Conservation (phyloP, 805 yeast species). For the Pichia thaimueangensis region DNA sequence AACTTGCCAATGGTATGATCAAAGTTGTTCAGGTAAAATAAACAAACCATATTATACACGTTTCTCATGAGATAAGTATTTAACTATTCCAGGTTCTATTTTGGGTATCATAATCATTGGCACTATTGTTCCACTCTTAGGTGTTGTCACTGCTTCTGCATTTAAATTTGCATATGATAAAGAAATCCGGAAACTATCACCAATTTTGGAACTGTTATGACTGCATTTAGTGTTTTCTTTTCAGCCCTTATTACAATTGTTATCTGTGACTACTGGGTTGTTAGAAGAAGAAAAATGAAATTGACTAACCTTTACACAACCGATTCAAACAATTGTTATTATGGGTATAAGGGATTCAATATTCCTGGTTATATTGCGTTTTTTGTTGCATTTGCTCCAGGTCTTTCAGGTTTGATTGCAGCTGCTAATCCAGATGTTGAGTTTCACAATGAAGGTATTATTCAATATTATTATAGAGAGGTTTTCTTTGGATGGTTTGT, state of each 20-base stretch:
- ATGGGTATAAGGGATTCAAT: conserved; percentile 30
- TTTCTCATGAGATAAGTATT: conserved; percentile 14
- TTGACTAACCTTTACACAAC: conserved; percentile 12
- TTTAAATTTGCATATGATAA: conserved; percentile 28
- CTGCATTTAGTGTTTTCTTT: conserved; percentile 30
- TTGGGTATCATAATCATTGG: conserved; percentile 35
- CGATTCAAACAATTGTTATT: conserved; percentile 17
- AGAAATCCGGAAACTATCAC: conserved; percentile 40
- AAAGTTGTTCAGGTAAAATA: conserved; percentile 21
- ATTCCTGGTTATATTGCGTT: conserved; percentile 20
- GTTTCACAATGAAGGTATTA: background rate
- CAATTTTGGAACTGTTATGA: conserved; percentile 25
- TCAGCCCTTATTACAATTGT: conserved; percentile 34
- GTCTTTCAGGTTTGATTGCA: conserved; percentile 19
- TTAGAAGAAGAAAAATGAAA: conserved; percentile 33
- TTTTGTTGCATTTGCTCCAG: conserved; percentile 13
- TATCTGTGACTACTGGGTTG: conserved; percentile 33
- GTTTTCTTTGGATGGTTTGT: background rate
- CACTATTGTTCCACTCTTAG: conserved; percentile 37
- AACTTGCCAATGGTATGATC: conserved; percentile 17
- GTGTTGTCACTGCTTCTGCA: conserved; percentile 36
- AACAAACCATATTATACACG: conserved; percentile 24
- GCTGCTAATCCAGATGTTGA: background rate
- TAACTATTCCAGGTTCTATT: conserved; percentile 26
- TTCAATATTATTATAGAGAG: background rate